Base-by-base conservation (phyloP, 2,329 filamentous ascomycete species). In the Hirsutella minnesotensis region DNA sequence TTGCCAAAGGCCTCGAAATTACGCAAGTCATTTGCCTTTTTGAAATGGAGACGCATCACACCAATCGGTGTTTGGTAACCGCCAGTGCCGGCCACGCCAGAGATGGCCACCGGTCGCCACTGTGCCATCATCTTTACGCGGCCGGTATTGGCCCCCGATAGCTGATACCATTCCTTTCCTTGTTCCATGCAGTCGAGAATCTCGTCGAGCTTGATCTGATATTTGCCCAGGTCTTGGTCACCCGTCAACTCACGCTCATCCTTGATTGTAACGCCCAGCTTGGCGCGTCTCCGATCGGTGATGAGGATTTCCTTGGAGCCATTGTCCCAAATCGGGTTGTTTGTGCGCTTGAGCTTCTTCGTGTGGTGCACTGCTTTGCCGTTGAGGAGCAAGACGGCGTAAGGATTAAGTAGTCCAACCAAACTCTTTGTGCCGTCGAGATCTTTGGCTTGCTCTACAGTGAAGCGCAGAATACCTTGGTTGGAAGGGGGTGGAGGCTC, bases 1-100 rank as follows among this genome's bases (percentile, higher is more conserved):
- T 96, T 96, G 64, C 92, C 92, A 62, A 98, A 78, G 3, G 87
- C 86, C 64, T 98, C 92, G 42, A 95, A 75, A 60, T 98, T 98
- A 46, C 88, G 85, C 36, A 98, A 74, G 53, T 89, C 79, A 40
- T 73, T 77, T 24, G 87, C 92, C 55, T 77, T 81, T 66, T 86
- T 77, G 69, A 96, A 90, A 62, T 98, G 89, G 51, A 98, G 72
- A 48, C 92, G 82, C 79, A 96, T 86, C 19, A 98, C 88, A 64
- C 92, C 92, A 50, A 98, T 86, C 0, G 92, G 92, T 2, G 86
- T 90, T 46, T 94, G 73, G 61, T 98, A 98, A 44, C 92, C 92
- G 40, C 86, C 86, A 42, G 85, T 87, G 42, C 85, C 81, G 38
- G 79, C 79, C 35, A 85, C 73, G 21, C 90, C 90, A 45, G 83